Conservation (phyloP, 495 filamentous ascomycete genomes). For the Penicillium arizonense region DNA sequence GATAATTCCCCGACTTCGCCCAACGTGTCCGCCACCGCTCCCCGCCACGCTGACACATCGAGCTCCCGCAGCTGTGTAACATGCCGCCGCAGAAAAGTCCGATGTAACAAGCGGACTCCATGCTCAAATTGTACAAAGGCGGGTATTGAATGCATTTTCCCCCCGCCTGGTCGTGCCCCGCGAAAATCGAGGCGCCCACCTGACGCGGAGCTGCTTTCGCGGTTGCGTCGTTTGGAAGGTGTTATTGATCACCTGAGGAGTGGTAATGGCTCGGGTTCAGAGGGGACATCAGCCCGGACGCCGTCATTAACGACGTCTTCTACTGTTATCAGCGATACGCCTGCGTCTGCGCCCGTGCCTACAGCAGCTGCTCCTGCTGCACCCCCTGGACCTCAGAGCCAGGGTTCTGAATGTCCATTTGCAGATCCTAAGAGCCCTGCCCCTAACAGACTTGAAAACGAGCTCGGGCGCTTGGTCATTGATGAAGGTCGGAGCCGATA, state of each 20-base stretch:
- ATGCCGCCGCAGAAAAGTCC: constrained; percentile 80
- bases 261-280: constrained; percentile 17
- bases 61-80: constrained; percentile 80
- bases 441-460: constrained; percentile 50
- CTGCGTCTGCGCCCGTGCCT: not conserved
- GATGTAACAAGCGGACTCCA: constrained; percentile 80
- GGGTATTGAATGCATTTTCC: constrained; percentile 79
- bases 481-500: constrained; percentile 81
- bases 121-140: constrained; percentile 83
- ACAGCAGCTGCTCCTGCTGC: constrained; percentile 1
- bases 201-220: constrained; percentile 74
- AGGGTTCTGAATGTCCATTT: constrained; percentile 26
- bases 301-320: constrained; percentile 1
- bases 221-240: constrained; percentile 75
- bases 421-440: constrained; percentile 26
- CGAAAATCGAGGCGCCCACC: constrained; percentile 63
- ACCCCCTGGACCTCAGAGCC: constrained; percentile 7
- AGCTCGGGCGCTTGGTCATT: constrained; percentile 80
- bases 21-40: constrained; percentile 14
- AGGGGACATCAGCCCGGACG: constrained; percentile 4
- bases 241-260: constrained; percentile 67
- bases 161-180: constrained; percentile 77
- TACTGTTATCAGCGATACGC: not conserved
- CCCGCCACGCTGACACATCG: constrained; percentile 14
- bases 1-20: constrained; percentile 20